Evolutionary conservation across 441 rosid species (phyloP), one percentile per base, ranked within the genome.

Genomic region (Populus hybrid): DNA sequence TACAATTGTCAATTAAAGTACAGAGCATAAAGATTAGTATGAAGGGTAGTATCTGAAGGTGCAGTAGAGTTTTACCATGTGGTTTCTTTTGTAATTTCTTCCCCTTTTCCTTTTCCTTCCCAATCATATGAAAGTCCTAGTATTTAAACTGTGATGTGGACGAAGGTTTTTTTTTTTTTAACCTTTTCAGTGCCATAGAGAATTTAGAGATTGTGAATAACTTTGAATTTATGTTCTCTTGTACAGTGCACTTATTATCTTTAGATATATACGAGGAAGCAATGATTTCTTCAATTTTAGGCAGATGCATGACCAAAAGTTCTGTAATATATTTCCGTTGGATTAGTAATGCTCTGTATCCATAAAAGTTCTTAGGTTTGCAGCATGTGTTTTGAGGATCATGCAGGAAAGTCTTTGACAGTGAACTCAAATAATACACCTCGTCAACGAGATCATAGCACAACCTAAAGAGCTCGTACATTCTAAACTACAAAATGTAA

Each of bases 1-100:
- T 93, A 67, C 97, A 90, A 78, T 65, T 94, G 80, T 89, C 98
- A 53, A 89, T 91, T 78, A 89, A 91, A 85, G 94, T 90, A 83
- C 94, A 91, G 82, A 94, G 86, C 82, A 89, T 90, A 65, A 92
- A 90, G 82, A 91, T 92, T 82, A 86, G 94, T 77, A 77, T 91
- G 91, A 94, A 91, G 85, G 93, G 90, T 63, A 86, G 86, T 77
- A 82, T 89, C 65, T 79, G 28, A 76, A 75, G 86, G 68, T 80
- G 79, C 81, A 78, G 74, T 69, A 73, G 79, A 23, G 61, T 81
- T 76, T 63, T 76, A 18, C 63, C 28, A 73, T 71, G 64, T 64
- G 42, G 45, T 63, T 69, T 38, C 42, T 23, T 64, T 67, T n/a
- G 50, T 73, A 59, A 7, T 1, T 29, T 23, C 21, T 40, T 24